These are phyloP conservation scores for Kwoniella sp. DNA, from an alignment of 768 basidiomycete species.

Conservation along the genomic window DNA sequence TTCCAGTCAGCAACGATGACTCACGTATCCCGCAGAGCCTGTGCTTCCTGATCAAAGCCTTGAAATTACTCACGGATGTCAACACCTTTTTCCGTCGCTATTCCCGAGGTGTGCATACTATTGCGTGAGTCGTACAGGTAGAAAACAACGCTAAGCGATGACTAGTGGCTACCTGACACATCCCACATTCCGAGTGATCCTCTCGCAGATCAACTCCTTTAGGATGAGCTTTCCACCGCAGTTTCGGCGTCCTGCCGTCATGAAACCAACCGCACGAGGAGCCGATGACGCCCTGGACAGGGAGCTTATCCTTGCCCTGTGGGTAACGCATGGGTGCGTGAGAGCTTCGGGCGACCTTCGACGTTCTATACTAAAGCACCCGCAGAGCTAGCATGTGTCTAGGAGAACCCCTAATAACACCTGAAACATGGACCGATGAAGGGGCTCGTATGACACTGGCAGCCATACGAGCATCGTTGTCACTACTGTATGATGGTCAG, in stretches of 20 bases:
- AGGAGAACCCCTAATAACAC: slow-evolving; percentile 32
- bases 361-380: no score
- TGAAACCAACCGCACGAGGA: not conserved
- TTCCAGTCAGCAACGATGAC: not conserved
- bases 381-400: slow-evolving; percentile 25
- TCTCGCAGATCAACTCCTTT: slow-evolving; percentile 37
- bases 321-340: slow-evolving; percentile 29
- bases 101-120: slow-evolving; percentile 16
- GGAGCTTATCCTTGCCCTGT: slow-evolving; percentile 25
- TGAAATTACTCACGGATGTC: slow-evolving; percentile 29
- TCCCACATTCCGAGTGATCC: slow-evolving; percentile 17
- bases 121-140: slow-evolving; percentile 18
- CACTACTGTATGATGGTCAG: slow-evolving; percentile 44
- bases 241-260: slow-evolving; percentile 26
- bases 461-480: slow-evolving; percentile 34
- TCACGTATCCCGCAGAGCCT: slow-evolving; percentile 1
- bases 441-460: slow-evolving; percentile 28
- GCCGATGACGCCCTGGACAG: slow-evolving; percentile 15
- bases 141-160: no score
- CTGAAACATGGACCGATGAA: slow-evolving; percentile 35
- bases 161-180: slow-evolving; percentile 8
- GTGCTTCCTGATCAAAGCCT: slow-evolving; percentile 32
- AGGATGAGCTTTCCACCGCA: slow-evolving; percentile 30
- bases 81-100: slow-evolving; percentile 32
- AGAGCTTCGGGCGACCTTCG: not conserved